phyloP scores from a whole-genome alignment of 2,329 filamentous ascomycete genomes.

The Cryphonectria naterciae region DNA sequence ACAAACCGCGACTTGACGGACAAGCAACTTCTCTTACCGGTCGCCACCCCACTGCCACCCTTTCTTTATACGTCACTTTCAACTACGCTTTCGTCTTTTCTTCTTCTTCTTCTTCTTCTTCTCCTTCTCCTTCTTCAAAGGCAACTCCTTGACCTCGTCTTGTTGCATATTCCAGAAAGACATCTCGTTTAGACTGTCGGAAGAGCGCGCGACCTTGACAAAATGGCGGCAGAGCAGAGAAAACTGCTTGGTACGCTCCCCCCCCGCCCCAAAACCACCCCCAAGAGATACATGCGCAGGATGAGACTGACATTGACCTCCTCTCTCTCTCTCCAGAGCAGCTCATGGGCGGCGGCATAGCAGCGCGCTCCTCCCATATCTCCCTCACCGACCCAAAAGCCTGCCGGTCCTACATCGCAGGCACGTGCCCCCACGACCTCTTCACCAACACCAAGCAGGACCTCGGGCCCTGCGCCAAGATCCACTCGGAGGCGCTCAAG shows the following conservation, averaged over 20 bases:
- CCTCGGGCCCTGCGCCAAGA: slow-evolving; percentile 83
- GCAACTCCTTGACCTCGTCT: no score
- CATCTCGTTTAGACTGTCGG: background rate
- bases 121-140: no score
- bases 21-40: background rate
- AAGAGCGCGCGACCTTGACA: background rate
- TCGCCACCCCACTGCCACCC: background rate
- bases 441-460: slow-evolving; percentile 99
- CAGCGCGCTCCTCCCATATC: slow-evolving; percentile 77
- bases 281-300: background rate
- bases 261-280: background rate
- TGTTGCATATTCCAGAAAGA: background rate
- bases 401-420: slow-evolving; percentile 90
- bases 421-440: slow-evolving; percentile 95
- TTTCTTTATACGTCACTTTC: background rate
- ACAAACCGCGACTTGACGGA: background rate
- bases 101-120: no score
- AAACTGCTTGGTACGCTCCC: slow-evolving; percentile 76
- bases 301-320: slow-evolving; percentile 22
- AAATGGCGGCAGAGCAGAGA: slow-evolving; percentile 95
- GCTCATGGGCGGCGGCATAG: slow-evolving; percentile 79
- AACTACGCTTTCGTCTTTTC: background rate
- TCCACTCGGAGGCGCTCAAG: slow-evolving; percentile 88
- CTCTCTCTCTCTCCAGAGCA: slow-evolving; percentile 72
- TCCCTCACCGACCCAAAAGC: slow-evolving; percentile 90